Conservation (phyloP, 257 asterid genomes). For the Fraxinus americana region DNA sequence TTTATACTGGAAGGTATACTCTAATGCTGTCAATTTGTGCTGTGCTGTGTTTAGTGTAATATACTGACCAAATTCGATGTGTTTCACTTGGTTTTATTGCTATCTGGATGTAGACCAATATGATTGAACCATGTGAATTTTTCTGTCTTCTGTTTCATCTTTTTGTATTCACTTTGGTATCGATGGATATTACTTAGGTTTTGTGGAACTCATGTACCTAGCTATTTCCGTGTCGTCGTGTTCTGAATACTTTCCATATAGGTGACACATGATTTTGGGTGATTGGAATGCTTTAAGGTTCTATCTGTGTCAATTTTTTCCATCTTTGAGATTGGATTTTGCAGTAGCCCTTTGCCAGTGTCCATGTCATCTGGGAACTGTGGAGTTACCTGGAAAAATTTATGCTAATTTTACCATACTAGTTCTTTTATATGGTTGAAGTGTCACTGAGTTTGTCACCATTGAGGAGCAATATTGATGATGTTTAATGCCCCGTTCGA, state of each 20-base stretch:
- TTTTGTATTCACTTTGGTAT: neutral
- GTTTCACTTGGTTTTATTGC: neutral
- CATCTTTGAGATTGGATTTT: neutral
- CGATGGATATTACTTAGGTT: neutral
- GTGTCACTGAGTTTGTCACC: neutral
- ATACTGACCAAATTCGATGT: neutral
- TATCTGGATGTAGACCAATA: neutral
- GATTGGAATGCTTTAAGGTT: neutral
- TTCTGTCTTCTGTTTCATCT: neutral
- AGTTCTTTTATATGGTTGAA: neutral
- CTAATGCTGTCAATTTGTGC: neutral
- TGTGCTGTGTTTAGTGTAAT: neutral
- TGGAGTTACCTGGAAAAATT: neutral
- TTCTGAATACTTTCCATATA: neutral
- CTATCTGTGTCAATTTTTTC: neutral
- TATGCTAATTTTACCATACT: neutral
- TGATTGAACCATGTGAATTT: slow-evolving; percentile 16
- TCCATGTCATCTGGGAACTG: neutral
- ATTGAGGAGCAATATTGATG: neutral
- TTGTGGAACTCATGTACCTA: neutral
- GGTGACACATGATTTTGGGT: slow-evolving; percentile 18
- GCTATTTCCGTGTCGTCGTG: neutral
- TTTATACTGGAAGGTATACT: slow-evolving; percentile 86
- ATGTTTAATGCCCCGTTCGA: neutral
- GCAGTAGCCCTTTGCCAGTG: neutral